Evolutionary conservation across 106 monocot species (phyloP).

Genomic region (Iris macrosiphon): DNA sequence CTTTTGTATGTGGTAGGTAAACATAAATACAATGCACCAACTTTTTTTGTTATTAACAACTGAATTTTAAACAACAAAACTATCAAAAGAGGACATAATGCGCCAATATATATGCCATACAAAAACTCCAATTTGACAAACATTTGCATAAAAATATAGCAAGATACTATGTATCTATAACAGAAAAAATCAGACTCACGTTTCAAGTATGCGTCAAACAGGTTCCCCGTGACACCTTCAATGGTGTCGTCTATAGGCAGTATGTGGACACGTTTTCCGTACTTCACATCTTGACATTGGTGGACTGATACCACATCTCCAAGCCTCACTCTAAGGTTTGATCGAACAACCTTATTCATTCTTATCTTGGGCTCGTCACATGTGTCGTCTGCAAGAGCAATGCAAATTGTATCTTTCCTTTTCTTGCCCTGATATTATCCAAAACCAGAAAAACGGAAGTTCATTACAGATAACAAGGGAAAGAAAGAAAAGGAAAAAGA

Average conservation of each 20-base stretch:
- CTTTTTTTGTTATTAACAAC: too few species aligned
- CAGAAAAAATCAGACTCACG: constrained; percentile 35
- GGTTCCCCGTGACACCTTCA: constrained; percentile 74
- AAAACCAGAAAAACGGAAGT: constrained; percentile 1
- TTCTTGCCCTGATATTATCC: constrained; percentile 59
- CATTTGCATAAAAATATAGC: too few species aligned
- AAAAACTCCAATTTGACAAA: too few species aligned
- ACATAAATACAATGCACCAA: too few species aligned
- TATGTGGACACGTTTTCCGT: constrained; percentile 77
- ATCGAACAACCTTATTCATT: constrained; percentile 83
- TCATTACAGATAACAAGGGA: too few species aligned
- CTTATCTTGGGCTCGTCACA: constrained; percentile 84
- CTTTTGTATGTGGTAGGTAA: too few species aligned
- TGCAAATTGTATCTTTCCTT: constrained; percentile 78
- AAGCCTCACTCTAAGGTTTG: constrained; percentile 74
- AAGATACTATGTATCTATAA: too few species aligned
- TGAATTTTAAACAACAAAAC: too few species aligned
- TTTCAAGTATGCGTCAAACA: constrained; percentile 79
- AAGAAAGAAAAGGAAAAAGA: too few species aligned
- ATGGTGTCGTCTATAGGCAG: constrained; percentile 76
- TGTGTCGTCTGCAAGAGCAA: constrained; percentile 77
- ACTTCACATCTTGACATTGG: constrained; percentile 84
- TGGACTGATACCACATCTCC: constrained; percentile 86
- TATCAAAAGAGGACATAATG: too few species aligned
- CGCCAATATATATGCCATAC: too few species aligned